Percentiles rank a stretch among this genome's conserved stretches.
Conservation (phyloP, 73 alveolate genomes). For the Tetrahymena elliotti region DNA sequence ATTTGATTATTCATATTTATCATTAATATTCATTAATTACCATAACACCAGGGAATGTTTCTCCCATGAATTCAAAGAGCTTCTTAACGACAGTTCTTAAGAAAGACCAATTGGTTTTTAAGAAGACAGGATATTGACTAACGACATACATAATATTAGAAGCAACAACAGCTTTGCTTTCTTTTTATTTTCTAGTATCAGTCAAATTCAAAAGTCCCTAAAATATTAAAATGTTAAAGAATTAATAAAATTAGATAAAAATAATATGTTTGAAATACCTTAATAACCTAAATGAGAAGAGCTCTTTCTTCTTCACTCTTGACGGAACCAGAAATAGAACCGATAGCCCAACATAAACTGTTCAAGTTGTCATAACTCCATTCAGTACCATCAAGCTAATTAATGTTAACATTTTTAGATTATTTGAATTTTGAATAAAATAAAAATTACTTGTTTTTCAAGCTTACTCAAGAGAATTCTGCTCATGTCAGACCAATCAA, state of each 20-base stretch:
- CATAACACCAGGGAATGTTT: constrained; percentile 89
- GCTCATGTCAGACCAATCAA: constrained; percentile 65
- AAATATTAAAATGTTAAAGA: background rate
- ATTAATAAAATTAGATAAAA: background rate
- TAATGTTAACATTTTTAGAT: too few species aligned
- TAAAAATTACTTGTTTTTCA: constrained; percentile 38
- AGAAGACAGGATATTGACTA: constrained; percentile 93
- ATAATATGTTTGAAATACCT: background rate
- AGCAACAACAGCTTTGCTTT: constrained; percentile 72
- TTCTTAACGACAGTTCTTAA: constrained; percentile 94
- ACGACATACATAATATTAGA: constrained; percentile 96
- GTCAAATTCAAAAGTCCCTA: constrained; percentile 48
- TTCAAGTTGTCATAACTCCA: constrained; percentile 67
- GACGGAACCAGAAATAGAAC: constrained; percentile 71
- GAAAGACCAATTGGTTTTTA: constrained; percentile 92
- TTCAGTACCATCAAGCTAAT: constrained; percentile 42
- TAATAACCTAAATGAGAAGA: constrained; percentile 62
- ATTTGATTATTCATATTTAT: background rate
- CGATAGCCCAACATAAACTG: constrained; percentile 81
- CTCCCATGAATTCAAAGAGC: constrained; percentile 97
- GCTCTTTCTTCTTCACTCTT: constrained; percentile 59
- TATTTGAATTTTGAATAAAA: too few species aligned
- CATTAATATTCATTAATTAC: background rate
- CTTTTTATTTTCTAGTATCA: constrained; percentile 61
- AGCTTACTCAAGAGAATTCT: constrained; percentile 43